Evolutionary conservation across 352 stramenopile genomes (phyloP).

Genomic region (Phytopythium sindhum): DNA sequence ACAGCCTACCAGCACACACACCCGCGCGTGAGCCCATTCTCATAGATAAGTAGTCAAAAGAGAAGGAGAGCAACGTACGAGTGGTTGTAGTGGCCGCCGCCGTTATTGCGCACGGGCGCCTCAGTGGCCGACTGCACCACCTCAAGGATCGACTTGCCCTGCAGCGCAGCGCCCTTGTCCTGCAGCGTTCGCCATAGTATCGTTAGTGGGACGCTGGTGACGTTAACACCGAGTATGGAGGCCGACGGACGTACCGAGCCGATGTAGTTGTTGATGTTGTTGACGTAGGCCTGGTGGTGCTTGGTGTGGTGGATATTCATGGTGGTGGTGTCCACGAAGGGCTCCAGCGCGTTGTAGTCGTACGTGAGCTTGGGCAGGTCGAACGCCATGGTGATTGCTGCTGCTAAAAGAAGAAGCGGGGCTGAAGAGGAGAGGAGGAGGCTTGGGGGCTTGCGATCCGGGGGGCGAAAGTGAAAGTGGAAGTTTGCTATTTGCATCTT

Average conservation of each 20-base stretch:
- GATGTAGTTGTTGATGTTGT: conserved; percentile 91
- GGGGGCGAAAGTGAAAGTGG: conserved; percentile 39
- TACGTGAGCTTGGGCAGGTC: conserved; percentile 79
- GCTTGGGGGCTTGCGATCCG: conserved; percentile 17
- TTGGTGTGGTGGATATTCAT: conserved; percentile 93
- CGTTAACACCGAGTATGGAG: too few species aligned
- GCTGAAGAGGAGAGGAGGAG: not conserved
- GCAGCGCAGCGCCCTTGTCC: conserved; percentile 65
- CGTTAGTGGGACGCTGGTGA: not conserved
- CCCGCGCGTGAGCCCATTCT: not conserved
- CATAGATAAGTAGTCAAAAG: not conserved
- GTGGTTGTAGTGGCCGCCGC: conserved; percentile 84
- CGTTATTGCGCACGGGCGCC: conserved; percentile 80
- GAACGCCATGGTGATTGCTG: conserved; percentile 54
- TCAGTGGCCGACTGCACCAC: conserved; percentile 72
- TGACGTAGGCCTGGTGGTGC: conserved; percentile 89
- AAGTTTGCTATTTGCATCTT: conserved; percentile 10
- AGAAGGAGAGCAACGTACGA: conserved; percentile 27
- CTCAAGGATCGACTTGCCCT: conserved; percentile 82
- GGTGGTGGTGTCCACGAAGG: conserved; percentile 85
- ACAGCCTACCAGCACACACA: conserved; percentile 44
- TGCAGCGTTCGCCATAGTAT: conserved; percentile 5
- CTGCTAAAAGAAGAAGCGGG: not conserved
- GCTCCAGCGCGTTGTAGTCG: conserved; percentile 86
- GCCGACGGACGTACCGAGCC: conserved; percentile 46